phyloP scores from a whole-genome alignment of 2,329 filamentous ascomycete species.

The Fusarium nurragi region DNA sequence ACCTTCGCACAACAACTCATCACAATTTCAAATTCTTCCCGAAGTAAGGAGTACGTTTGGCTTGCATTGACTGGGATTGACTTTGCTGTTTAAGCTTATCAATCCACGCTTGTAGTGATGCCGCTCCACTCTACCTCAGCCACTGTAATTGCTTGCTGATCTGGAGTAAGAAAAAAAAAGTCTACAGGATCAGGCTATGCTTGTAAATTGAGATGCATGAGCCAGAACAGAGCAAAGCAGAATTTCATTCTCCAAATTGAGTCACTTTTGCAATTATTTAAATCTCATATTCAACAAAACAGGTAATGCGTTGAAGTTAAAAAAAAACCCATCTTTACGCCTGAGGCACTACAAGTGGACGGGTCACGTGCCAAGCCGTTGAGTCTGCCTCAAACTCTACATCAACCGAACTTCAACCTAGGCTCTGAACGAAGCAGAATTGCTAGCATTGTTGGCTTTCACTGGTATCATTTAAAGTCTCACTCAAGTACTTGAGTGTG shows the following conservation, averaged over 20 bases:
- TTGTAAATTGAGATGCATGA: background rate
- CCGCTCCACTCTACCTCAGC: background rate
- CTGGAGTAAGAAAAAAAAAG: background rate
- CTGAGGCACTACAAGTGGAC: background rate
- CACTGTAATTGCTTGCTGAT: background rate
- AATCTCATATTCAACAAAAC: background rate
- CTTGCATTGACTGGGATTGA: no score
- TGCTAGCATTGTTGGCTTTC: background rate
- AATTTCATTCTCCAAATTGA: background rate
- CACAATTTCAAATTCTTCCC: no score
- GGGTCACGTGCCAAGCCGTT: conserved; percentile 16
- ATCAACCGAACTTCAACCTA: background rate
- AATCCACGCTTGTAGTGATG: background rate
- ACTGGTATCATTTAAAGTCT: background rate
- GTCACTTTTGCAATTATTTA: background rate
- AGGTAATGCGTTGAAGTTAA: background rate
- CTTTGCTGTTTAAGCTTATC: conserved; percentile 24
- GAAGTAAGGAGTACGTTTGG: no score
- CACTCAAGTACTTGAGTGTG: background rate
- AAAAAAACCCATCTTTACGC: background rate
- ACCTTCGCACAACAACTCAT: no score
- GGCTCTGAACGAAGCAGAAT: background rate
- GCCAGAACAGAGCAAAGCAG: background rate
- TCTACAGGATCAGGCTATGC: background rate
- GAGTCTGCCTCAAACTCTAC: conserved; percentile 6